Conservation (phyloP, 306 rosid species). For the Acacia acuminata region DNA sequence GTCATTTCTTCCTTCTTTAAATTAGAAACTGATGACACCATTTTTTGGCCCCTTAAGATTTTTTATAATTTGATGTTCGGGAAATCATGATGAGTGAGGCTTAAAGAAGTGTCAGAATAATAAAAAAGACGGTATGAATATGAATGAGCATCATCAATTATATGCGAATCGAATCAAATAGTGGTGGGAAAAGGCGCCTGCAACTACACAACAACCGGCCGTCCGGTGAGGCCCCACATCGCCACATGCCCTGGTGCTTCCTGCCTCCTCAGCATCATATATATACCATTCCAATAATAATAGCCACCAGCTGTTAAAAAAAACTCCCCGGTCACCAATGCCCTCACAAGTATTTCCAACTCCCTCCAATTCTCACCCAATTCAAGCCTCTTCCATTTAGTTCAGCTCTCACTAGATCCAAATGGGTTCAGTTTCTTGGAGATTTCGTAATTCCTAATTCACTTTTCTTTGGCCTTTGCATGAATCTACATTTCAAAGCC, state of each 20-base stretch:
- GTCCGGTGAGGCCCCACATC: neutral
- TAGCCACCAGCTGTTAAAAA: neutral
- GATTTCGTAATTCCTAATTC: neutral
- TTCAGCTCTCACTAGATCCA: neutral
- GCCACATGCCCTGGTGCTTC: neutral
- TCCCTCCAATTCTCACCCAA: neutral
- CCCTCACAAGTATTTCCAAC: neutral
- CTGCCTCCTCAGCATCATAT: neutral
- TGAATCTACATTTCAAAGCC: neutral
- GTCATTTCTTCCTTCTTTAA: neutral
- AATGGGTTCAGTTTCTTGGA: neutral
- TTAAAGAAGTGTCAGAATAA: neutral
- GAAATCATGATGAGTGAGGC: neutral
- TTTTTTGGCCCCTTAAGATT: neutral
- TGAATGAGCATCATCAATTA: neutral
- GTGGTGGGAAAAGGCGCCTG: constrained; percentile 12
- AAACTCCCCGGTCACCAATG: neutral
- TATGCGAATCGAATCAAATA: neutral
- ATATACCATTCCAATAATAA: neutral
- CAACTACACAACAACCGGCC: constrained; percentile 24
- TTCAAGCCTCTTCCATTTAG: neutral
- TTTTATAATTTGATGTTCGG: neutral
- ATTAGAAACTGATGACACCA: neutral
- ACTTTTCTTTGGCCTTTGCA: neutral
- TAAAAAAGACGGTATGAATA: neutral